phyloP scores from a whole-genome alignment of 116 monocot genomes.

The Dioscorea cayenensis region DNA sequence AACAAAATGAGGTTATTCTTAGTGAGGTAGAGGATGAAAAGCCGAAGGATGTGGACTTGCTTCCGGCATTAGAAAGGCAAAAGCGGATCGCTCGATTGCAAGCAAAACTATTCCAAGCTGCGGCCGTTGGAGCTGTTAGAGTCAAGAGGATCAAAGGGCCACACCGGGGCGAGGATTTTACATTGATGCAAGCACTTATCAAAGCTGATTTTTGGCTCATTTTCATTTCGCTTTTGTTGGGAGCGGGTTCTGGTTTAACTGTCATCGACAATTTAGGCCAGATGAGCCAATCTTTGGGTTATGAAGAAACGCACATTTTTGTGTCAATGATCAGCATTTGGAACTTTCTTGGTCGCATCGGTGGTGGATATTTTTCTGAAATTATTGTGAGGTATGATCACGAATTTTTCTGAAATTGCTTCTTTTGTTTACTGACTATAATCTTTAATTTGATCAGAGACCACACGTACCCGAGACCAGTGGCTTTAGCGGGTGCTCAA shows the following conservation, averaged over 20 bases:
- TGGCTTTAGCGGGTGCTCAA: slow-evolving; percentile 65
- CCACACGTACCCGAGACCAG: slow-evolving; percentile 67
- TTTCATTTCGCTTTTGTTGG: slow-evolving; percentile 64
- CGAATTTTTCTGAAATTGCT: neutral
- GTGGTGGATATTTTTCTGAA: slow-evolving; percentile 86
- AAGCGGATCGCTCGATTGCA: slow-evolving; percentile 64
- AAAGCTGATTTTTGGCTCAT: slow-evolving; percentile 88
- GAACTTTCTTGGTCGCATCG: slow-evolving; percentile 90
- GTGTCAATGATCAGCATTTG: slow-evolving; percentile 96
- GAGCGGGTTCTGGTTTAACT: slow-evolving; percentile 73
- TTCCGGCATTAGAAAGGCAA: slow-evolving; percentile 64
- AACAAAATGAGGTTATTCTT: slow-evolving; percentile 44
- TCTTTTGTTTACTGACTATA: neutral
- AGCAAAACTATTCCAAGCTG: slow-evolving; percentile 68
- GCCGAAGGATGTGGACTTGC: slow-evolving; percentile 67
- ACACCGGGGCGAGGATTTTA: slow-evolving; percentile 72
- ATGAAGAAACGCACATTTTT: slow-evolving; percentile 64
- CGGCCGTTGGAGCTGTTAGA: slow-evolving; percentile 67
- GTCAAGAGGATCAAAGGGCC: slow-evolving; percentile 72
- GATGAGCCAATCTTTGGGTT: slow-evolving; percentile 88
- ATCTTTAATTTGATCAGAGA: slow-evolving; percentile 36
- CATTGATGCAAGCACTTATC: slow-evolving; percentile 64
- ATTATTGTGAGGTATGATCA: slow-evolving; percentile 55
- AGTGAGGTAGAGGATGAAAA: slow-evolving; percentile 94
- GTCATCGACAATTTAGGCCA: slow-evolving; percentile 90